Percentiles rank a stretch among this genome's conserved stretches.
These are phyloP conservation scores for Citropsis articulata DNA, from an alignment of 345 rosid species.

Conservation along the genomic window DNA sequence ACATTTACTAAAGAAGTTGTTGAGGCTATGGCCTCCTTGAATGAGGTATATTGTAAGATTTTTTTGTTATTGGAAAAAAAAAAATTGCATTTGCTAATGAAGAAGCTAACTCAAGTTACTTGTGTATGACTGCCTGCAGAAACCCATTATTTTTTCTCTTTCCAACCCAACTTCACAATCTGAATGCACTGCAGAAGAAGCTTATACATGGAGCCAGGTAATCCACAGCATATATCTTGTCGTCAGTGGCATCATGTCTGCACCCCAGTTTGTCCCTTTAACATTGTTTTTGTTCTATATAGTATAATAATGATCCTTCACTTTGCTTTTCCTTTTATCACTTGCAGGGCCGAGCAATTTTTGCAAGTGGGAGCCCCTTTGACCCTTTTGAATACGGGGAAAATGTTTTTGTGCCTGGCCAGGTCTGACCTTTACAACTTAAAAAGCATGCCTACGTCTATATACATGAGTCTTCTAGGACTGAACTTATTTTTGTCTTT, in stretches of 20 bases:
- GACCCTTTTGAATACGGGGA: constrained; percentile 69
- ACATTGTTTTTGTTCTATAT: neutral
- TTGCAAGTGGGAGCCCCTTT: constrained; percentile 96
- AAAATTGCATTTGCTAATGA: neutral
- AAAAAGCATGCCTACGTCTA: neutral
- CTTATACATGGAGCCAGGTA: constrained; percentile 89
- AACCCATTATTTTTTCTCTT: constrained; percentile 84
- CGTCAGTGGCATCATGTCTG: neutral
- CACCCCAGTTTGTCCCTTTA: neutral
- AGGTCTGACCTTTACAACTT: constrained; percentile 39
- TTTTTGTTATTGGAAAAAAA: neutral
- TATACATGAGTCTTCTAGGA: neutral
- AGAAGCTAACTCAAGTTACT: constrained; percentile 7
- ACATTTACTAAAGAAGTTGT: constrained; percentile 88
- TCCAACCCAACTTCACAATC: constrained; percentile 98
- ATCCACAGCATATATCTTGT: neutral
- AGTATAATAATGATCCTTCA: neutral
- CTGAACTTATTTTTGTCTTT: constrained; percentile 3
- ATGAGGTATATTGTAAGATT: constrained; percentile 48
- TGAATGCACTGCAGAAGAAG: constrained; percentile 96
- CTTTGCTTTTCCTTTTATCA: neutral
- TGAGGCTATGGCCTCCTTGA: constrained; percentile 79
- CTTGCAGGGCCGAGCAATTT: constrained; percentile 82
- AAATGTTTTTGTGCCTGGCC: constrained; percentile 69
- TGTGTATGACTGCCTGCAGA: constrained; percentile 41